Evolutionary conservation across 1,284 basidiomycete genomes (phyloP).

Genomic region (Mycena citricolor): DNA sequence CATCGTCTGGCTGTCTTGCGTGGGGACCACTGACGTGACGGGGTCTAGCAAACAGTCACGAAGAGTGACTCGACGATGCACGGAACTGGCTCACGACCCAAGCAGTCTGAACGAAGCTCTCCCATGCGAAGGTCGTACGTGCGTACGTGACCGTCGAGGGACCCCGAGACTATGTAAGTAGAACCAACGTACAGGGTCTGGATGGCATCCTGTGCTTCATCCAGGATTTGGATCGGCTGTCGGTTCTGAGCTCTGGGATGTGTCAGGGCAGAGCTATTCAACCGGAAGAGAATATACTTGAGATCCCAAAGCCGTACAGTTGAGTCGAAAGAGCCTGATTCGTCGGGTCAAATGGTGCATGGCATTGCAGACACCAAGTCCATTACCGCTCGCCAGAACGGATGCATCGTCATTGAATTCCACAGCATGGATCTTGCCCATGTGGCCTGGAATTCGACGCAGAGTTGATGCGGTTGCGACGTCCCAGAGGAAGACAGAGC

Average conservation of each 20-base stretch:
- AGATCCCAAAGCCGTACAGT: conserved; percentile 90
- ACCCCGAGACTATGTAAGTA: conserved; percentile 75
- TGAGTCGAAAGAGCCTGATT: conserved; percentile 80
- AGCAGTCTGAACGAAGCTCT: conserved; percentile 82
- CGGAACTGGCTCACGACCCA: conserved; percentile 72
- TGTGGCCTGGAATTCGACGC: conserved; percentile 82
- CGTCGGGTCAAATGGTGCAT: neutral
- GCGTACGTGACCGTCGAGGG: conserved; percentile 88
- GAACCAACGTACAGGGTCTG: conserved; percentile 72
- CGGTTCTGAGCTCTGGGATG: conserved; percentile 69
- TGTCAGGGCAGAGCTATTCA: too few relatives aligned
- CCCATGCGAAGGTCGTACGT: conserved; percentile 95
- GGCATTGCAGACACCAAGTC: conserved; percentile 1
- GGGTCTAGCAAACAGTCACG: conserved; percentile 55
- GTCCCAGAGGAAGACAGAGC: conserved; percentile 93
- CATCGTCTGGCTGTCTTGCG: conserved; percentile 73
- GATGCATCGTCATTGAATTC: conserved; percentile 87
- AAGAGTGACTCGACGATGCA: conserved; percentile 3
- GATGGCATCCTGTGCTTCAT: conserved; percentile 89
- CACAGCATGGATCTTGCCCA: conserved; percentile 89
- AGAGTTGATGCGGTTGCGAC: conserved; percentile 84
- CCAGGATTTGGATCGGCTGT: conserved; percentile 85
- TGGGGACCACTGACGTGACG: conserved; percentile 78
- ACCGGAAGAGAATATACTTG: conserved; percentile 44
- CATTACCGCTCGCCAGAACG: conserved; percentile 81